Evolutionary conservation across 1,284 basidiomycete species (phyloP).

Genomic region (Apiotrichum brassicae): DNA sequence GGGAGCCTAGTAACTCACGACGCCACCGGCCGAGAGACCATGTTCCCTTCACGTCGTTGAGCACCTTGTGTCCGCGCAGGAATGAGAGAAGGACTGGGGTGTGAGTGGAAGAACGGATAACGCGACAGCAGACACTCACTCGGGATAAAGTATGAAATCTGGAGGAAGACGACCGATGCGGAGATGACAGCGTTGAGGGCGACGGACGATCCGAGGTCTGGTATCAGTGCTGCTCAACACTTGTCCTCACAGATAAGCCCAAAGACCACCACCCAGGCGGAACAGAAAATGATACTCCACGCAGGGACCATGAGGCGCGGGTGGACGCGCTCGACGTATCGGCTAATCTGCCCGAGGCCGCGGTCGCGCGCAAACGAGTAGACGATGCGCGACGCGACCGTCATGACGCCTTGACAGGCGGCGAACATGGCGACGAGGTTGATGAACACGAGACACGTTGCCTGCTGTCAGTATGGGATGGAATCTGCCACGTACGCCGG

Average conservation of each 20-base stretch:
- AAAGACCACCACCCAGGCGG: slow-evolving; percentile 47
- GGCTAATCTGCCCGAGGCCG: slow-evolving; percentile 55
- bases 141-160: slow-evolving; percentile 35
- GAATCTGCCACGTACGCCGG: slow-evolving; percentile 39
- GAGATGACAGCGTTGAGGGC: slow-evolving; percentile 48
- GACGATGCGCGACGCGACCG: slow-evolving; percentile 59
- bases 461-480: slow-evolving; percentile 2
- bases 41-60: slow-evolving; percentile 28
- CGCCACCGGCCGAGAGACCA: slow-evolving; percentile 35
- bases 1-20: slow-evolving; percentile 43
- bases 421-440: slow-evolving; percentile 43
- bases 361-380: slow-evolving; percentile 64
- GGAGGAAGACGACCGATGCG: slow-evolving; percentile 30
- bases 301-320: slow-evolving; percentile 6
- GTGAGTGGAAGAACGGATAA: slow-evolving; percentile 22
- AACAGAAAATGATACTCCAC: slow-evolving; percentile 30
- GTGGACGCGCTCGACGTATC: slow-evolving; percentile 52
- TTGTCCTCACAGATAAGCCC: slow-evolving; percentile 48
- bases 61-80: slow-evolving; percentile 46
- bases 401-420: slow-evolving; percentile 50
- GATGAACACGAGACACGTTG: slow-evolving; percentile 45
- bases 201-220: slow-evolving; percentile 53
- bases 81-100: slow-evolving; percentile 44
- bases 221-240: background rate
- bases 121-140: slow-evolving; percentile 6